Evolutionary conservation across 2,329 filamentous ascomycete species (phyloP).

Genomic region (Epichloe elymi): DNA sequence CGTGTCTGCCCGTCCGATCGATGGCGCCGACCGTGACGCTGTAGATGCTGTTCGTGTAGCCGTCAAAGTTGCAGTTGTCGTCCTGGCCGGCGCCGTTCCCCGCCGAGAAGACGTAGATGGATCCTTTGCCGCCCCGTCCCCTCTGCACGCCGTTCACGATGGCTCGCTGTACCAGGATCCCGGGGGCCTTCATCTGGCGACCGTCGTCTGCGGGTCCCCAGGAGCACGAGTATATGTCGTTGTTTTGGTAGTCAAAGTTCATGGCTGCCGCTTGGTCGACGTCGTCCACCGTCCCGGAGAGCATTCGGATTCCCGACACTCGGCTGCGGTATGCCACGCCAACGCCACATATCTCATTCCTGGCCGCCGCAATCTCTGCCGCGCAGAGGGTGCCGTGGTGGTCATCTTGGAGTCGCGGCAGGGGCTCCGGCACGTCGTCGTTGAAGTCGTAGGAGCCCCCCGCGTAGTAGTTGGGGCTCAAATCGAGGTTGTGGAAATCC

Average conservation of each 20-base stretch:
- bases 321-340: not conserved
- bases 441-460: not conserved
- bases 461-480: not conserved
- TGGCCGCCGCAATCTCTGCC: not conserved
- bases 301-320: not conserved
- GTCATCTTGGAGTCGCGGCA: not conserved
- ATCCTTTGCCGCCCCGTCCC: not conserved
- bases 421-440: not conserved
- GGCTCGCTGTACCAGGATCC: not conserved
- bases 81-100: not conserved
- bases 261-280: not conserved
- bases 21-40: not conserved
- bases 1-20: not conserved
- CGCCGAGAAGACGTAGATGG: not conserved
- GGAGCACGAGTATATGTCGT: not conserved
- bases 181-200: not conserved
- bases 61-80: not conserved
- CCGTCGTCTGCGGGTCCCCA: not conserved
- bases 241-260: not conserved
- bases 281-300: not conserved
- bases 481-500: not conserved
- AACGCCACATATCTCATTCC: not conserved
- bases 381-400: not conserved
- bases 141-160: not conserved
- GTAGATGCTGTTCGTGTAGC: not conserved